Conservation (phyloP, 2,329 filamentous ascomycete species). For the Lachnellula arida region DNA sequence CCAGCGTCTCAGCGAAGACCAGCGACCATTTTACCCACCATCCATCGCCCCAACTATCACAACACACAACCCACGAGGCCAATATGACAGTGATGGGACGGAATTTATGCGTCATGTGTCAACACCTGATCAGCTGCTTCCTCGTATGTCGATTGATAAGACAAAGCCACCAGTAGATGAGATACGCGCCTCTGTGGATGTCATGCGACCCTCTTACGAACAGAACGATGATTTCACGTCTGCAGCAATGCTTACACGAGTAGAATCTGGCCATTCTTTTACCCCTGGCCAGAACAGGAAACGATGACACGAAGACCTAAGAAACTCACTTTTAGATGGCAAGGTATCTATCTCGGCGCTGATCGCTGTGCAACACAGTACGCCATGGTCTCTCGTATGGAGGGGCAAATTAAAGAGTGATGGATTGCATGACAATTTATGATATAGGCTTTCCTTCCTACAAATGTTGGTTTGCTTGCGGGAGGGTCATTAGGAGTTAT, state of each 20-base stretch:
- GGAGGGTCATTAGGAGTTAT: no score
- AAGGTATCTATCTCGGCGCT: no score
- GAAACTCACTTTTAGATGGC: not conserved
- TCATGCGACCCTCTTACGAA: constrained; percentile 78
- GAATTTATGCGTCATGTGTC: constrained; percentile 71
- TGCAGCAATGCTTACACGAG: constrained; percentile 74
- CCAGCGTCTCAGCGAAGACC: constrained; percentile 68
- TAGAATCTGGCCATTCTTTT: constrained; percentile 63
- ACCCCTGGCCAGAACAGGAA: constrained; percentile 17
- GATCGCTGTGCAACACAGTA: no score
- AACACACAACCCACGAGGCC: constrained; percentile 74
- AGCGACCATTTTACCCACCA: constrained; percentile 88
- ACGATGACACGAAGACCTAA: constrained; percentile 18
- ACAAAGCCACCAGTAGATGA: constrained; percentile 80
- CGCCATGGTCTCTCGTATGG: no score
- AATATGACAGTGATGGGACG: constrained; percentile 91
- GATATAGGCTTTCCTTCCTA: no score
- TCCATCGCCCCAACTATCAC: constrained; percentile 73
- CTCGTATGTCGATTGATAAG: constrained; percentile 48
- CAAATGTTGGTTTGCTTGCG: no score
- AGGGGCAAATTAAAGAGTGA: no score
- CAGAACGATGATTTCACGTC: constrained; percentile 87
- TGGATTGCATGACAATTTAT: no score
- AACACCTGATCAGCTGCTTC: constrained; percentile 34
- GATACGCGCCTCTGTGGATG: constrained; percentile 81